Evolutionary conservation across 2,329 filamentous ascomycete genomes (phyloP).

Genomic region (Aspergillus hiratsukae): DNA sequence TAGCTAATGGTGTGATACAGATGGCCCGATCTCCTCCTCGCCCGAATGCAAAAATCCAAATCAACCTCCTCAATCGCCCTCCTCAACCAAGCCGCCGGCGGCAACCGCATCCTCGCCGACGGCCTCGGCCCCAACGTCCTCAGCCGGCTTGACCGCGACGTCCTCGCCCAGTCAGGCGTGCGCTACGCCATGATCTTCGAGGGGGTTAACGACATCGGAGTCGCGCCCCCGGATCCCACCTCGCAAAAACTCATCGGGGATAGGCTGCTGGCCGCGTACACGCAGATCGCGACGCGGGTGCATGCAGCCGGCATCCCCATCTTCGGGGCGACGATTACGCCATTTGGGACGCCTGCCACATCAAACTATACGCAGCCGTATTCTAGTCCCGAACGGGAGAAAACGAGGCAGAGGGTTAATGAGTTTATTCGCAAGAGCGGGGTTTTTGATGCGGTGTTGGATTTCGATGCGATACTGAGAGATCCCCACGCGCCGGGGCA

Average conservation of each 20-base stretch:
- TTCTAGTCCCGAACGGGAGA: constrained; percentile 51
- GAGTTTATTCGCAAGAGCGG: constrained; percentile 55
- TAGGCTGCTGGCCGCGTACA: constrained; percentile 53
- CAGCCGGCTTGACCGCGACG: constrained; percentile 60
- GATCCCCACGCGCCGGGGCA: constrained; percentile 48
- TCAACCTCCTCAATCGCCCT: constrained; percentile 50
- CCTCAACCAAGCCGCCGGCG: constrained; percentile 63
- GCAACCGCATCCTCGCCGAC: constrained; percentile 61
- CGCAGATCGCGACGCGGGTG: constrained; percentile 53
- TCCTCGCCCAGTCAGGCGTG: constrained; percentile 54
- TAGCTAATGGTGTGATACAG: constrained; percentile 21
- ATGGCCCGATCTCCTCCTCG: constrained; percentile 56
- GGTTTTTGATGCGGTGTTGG: constrained; percentile 57
- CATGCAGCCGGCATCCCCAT: constrained; percentile 53
- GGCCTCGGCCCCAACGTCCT: constrained; percentile 60
- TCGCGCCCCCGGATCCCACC: constrained; percentile 39
- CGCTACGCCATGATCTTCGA: constrained; percentile 63
- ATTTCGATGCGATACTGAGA: constrained; percentile 57
- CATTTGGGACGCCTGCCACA: constrained; percentile 46
- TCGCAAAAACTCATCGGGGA: constrained; percentile 48
- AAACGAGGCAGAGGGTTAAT: constrained; percentile 56
- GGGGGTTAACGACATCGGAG: constrained; percentile 66
- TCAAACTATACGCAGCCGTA: constrained; percentile 47
- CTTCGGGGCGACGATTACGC: constrained; percentile 63
- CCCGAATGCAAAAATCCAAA: constrained; percentile 46